These are phyloP conservation scores for Lagenidium sp. DNA, from an alignment of 352 stramenopile genomes.

Conservation along the genomic window DNA sequence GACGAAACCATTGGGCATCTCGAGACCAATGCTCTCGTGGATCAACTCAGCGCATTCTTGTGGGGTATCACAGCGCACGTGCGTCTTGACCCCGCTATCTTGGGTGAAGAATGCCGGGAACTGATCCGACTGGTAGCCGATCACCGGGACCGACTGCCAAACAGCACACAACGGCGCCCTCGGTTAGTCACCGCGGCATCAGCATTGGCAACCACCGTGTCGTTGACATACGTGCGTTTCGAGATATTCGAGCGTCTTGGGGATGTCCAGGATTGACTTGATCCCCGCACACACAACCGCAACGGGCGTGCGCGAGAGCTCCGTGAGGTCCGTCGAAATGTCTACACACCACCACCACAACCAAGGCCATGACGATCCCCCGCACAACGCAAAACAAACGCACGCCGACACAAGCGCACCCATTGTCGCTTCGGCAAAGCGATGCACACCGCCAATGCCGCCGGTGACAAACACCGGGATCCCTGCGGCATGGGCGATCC, in stretches of 20 bases:
- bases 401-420: slow-evolving; percentile 26
- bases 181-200: background rate
- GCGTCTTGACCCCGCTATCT: slow-evolving; percentile 79
- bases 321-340: slow-evolving; percentile 95
- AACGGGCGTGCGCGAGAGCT: slow-evolving; percentile 93
- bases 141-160: slow-evolving; percentile 89
- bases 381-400: background rate
- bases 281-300: slow-evolving; percentile 97
- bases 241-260: slow-evolving; percentile 94
- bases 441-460: slow-evolving; percentile 95
- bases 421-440: slow-evolving; percentile 90
- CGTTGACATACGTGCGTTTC: slow-evolving; percentile 82
- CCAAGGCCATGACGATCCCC: too few relatives aligned
- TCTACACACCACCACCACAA: too few relatives aligned
- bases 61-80: slow-evolving; percentile 80
- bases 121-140: slow-evolving; percentile 86
- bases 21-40: slow-evolving; percentile 60
- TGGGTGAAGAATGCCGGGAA: slow-evolving; percentile 99
- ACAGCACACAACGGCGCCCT: slow-evolving; percentile 1
- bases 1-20: slow-evolving; percentile 80
- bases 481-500: slow-evolving; percentile 88
- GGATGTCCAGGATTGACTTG: slow-evolving; percentile 98
- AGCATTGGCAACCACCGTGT: background rate
- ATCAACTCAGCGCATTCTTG: slow-evolving; percentile 84
- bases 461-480: slow-evolving; percentile 98